A percentile compares a stretch with the other conserved stretches of the same genome.
phyloP scores from a whole-genome alignment of 1,284 basidiomycete genomes.

The Bjerkandera adusta region DNA sequence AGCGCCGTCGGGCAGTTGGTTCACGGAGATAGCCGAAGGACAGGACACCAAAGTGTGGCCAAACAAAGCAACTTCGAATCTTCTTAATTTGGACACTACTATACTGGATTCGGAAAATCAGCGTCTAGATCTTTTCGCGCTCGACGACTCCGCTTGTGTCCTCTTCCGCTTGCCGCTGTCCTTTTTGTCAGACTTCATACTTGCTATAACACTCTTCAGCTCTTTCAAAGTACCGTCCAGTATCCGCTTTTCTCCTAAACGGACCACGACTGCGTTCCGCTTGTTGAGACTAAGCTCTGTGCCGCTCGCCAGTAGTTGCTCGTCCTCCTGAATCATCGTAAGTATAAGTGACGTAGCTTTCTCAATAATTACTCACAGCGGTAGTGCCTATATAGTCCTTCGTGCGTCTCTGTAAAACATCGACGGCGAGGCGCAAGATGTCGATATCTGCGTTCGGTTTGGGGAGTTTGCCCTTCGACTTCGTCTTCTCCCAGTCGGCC shows the following conservation, averaged over 20 bases:
- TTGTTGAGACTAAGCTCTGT: conserved; percentile 41
- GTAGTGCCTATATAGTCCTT: conserved; percentile 56
- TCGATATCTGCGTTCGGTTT: conserved; percentile 62
- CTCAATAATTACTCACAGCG: conserved; percentile 42
- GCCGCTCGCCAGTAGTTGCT: conserved; percentile 36
- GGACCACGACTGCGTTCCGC: conserved; percentile 68
- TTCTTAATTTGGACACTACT: too few relatives aligned
- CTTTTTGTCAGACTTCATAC: not conserved
- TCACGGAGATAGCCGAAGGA: too few relatives aligned
- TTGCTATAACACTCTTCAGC: conserved; percentile 15
- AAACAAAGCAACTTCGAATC: too few relatives aligned
- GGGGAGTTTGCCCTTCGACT: conserved; percentile 79
- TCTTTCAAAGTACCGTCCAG: conserved; percentile 41
- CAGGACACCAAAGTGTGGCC: too few relatives aligned
- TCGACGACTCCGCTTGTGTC: not conserved
- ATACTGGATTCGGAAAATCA: too few relatives aligned
- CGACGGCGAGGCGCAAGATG: conserved; percentile 43
- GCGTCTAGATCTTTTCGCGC: conserved; percentile 7
- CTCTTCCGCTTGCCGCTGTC: conserved; percentile 16
- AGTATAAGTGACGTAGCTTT: conserved; percentile 2
- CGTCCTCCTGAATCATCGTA: conserved; percentile 49
- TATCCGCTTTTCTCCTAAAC: conserved; percentile 81
- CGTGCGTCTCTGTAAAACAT: conserved; percentile 51
- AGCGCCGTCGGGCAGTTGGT: too few relatives aligned
- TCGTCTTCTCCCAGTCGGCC: conserved; percentile 69